These are phyloP conservation scores for Leccinum fibrillosum DNA, from an alignment of 768 basidiomycete genomes.

Conservation along the genomic window DNA sequence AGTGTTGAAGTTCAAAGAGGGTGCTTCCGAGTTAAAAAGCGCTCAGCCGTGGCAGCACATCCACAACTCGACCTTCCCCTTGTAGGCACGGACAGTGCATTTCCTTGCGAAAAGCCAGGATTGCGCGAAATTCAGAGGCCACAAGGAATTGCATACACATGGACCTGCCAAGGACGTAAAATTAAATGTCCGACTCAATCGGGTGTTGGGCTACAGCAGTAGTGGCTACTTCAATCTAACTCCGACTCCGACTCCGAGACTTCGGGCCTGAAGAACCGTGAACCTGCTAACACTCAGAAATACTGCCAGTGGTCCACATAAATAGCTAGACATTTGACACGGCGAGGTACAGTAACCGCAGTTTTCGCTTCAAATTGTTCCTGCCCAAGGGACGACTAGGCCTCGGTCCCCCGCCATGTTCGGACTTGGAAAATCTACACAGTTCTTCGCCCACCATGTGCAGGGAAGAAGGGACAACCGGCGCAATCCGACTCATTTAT, in stretches of 20 bases:
- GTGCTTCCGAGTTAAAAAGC: neutral
- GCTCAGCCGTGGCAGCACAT: neutral
- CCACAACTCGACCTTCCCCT: too few relatives aligned
- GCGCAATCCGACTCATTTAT: neutral
- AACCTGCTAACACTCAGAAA: too few relatives aligned
- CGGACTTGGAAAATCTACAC: neutral
- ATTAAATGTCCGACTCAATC: neutral
- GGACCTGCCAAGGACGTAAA: neutral
- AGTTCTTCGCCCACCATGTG: neutral
- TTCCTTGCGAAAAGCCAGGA: too few relatives aligned
- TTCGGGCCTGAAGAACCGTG: too few relatives aligned
- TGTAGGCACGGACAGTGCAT: too few relatives aligned
- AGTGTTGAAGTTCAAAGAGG: neutral
- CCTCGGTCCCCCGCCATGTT: neutral
- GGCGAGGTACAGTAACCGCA: neutral
- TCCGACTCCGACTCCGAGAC: too few relatives aligned
- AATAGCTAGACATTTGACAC: too few relatives aligned
- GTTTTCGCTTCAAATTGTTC: neutral
- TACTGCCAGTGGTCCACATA: too few relatives aligned
- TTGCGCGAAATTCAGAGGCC: neutral
- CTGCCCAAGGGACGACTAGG: too few relatives aligned
- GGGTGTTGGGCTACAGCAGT: too few relatives aligned
- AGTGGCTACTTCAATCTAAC: too few relatives aligned
- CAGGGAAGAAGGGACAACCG: neutral
- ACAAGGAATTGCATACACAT: too few relatives aligned